phyloP scores from a whole-genome alignment of 495 filamentous ascomycete genomes.

The Penicillium salamii region DNA sequence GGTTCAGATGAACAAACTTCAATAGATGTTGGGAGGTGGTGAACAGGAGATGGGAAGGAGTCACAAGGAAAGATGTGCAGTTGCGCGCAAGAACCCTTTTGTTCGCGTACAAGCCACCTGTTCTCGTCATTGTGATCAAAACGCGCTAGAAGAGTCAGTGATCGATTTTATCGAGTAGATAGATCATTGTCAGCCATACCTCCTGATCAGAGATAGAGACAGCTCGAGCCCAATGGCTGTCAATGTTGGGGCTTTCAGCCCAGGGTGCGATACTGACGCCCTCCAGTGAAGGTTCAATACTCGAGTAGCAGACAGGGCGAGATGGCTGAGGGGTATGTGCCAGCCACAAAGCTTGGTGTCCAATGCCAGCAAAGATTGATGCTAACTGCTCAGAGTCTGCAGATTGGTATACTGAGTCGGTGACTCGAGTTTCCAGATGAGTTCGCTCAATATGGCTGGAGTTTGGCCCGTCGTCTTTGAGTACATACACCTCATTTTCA shows the following conservation, averaged over 20 bases:
- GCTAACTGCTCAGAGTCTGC: constrained; percentile 35
- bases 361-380: constrained; percentile 38
- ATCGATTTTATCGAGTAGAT: background rate
- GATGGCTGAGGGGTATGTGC: constrained; percentile 28
- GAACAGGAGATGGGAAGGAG: constrained; percentile 79
- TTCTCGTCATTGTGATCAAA: constrained; percentile 58
- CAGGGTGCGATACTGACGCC: constrained; percentile 23
- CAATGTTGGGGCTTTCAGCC: constrained; percentile 31
- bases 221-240: constrained; percentile 41
- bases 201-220: constrained; percentile 39
- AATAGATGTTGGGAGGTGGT: constrained; percentile 88
- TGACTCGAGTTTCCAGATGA: constrained; percentile 35
- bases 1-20: constrained; percentile 85
- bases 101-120: constrained; percentile 77
- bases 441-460: constrained; percentile 37
- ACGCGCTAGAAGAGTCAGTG: constrained; percentile 31
- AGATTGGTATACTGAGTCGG: constrained; percentile 30
- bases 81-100: constrained; percentile 69
- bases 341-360: constrained; percentile 42
- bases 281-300: constrained; percentile 18
- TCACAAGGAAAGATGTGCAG: constrained; percentile 87
- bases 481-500: constrained; percentile 44
- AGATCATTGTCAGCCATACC: constrained; percentile 26
- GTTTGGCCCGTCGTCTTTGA: constrained; percentile 33
- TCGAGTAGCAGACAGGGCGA: constrained; percentile 31